Conservation (phyloP, 192 early-diverging fungal genomes). For the Spizellomyces punctatus region DNA sequence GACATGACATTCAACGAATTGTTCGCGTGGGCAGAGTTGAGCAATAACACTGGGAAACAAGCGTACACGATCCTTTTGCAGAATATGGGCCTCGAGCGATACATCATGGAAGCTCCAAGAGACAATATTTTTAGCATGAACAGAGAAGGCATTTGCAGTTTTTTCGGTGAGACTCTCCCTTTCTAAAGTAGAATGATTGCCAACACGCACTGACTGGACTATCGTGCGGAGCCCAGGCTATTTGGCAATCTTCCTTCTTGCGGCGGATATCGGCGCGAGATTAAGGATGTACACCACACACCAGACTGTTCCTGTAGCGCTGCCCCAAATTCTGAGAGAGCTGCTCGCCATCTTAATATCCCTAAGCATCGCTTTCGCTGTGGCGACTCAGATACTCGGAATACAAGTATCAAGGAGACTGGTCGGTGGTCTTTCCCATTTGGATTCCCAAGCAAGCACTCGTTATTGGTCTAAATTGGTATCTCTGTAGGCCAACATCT, state of each 20-base stretch:
- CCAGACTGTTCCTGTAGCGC: slow-evolving; percentile 38
- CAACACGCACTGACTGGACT: neutral
- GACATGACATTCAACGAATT: no score
- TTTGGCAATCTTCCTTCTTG: slow-evolving; percentile 77
- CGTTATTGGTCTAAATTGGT: neutral
- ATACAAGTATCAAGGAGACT: slow-evolving; percentile 71
- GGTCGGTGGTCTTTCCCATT: neutral
- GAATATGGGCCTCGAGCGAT: slow-evolving; percentile 64
- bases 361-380: neutral
- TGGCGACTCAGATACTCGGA: slow-evolving; percentile 40
- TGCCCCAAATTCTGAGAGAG: slow-evolving; percentile 45
- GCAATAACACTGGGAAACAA: no score
- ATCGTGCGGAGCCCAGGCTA: slow-evolving; percentile 61
- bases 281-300: slow-evolving; percentile 52
- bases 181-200: neutral
- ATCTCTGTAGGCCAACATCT: slow-evolving; percentile 55
- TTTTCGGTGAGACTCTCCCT: slow-evolving; percentile 55
- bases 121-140: slow-evolving; percentile 77
- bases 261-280: slow-evolving; percentile 70
- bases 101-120: slow-evolving; percentile 76
- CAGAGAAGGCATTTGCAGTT: slow-evolving; percentile 87
- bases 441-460: neutral
- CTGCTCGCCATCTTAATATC: slow-evolving; percentile 28
- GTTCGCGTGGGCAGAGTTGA: no score
- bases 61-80: slow-evolving; percentile 63